A percentile compares a stretch with the other conserved stretches of the same genome.
phyloP scores from a whole-genome alignment of 2,329 filamentous ascomycete genomes.

The Teratosphaeria viscida region DNA sequence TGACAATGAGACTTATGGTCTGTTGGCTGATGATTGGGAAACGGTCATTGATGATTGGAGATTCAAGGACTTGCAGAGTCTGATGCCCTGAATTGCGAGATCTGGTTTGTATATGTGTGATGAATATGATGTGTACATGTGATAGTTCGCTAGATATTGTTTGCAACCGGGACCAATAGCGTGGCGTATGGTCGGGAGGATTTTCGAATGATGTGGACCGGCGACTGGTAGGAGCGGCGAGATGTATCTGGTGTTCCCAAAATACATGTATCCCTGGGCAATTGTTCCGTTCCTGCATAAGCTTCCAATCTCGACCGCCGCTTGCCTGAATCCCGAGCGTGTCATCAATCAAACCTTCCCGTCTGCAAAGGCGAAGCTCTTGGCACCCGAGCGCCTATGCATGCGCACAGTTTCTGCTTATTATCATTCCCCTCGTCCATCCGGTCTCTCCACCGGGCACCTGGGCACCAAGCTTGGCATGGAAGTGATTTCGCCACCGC shows the following conservation, averaged over 20 bases:
- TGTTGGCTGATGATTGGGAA: constrained; percentile 54
- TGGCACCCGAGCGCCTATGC: neutral
- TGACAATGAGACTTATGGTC: constrained; percentile 49
- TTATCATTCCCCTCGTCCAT: neutral
- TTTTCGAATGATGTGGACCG: neutral
- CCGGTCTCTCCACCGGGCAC: constrained; percentile 5
- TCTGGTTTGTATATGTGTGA: neutral
- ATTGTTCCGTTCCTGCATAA: too few species aligned
- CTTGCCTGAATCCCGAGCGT: too few species aligned
- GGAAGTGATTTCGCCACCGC: constrained; percentile 23
- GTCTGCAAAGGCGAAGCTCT: too few species aligned
- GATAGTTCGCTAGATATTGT: neutral
- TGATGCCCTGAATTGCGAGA: constrained; percentile 8
- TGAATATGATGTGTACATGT: neutral
- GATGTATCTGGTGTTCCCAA: neutral
- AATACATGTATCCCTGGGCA: too few species aligned
- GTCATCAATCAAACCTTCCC: too few species aligned
- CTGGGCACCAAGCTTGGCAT: constrained; percentile 5
- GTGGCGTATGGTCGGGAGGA: neutral
- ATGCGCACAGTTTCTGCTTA: neutral
- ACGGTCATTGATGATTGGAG: constrained; percentile 30
- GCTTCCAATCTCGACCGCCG: too few species aligned
- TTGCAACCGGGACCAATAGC: neutral
- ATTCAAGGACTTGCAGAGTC: constrained; percentile 11
- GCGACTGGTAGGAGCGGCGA: neutral